phyloP scores from a whole-genome alignment of 1,139 yeast genomes.

The Suhomyces kunorum region DNA sequence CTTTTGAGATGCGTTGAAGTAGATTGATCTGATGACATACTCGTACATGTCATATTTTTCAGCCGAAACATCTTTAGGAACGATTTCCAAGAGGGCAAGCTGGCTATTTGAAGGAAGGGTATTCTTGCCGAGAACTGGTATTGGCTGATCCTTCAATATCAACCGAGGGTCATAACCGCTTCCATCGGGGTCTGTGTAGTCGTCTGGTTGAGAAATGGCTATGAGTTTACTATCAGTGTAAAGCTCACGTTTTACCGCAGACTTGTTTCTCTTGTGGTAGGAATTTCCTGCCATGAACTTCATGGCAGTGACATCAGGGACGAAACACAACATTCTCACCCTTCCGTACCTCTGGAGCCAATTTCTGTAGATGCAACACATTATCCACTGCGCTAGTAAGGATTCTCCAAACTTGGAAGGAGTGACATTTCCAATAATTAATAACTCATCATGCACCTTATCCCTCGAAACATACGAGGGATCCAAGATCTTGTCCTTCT shows the following conservation, averaged over 20 bases:
- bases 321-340: conserved; percentile 67
- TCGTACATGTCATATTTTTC: conserved; percentile 60
- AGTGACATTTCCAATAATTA: conserved; percentile 67
- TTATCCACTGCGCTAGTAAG: conserved; percentile 72
- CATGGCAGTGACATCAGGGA: conserved; percentile 58
- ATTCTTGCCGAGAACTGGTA: conserved; percentile 26
- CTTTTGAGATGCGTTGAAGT: conserved; percentile 53
- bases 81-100: conserved; percentile 56
- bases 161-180: conserved; percentile 40
- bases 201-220: conserved; percentile 42
- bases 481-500: conserved; percentile 39
- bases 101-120: conserved; percentile 29
- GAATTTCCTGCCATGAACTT: conserved; percentile 59
- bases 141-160: conserved; percentile 42
- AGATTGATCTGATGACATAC: conserved; percentile 63
- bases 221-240: conserved; percentile 54
- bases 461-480: conserved; percentile 45
- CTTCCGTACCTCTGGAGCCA: conserved; percentile 79
- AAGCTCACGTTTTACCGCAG: conserved; percentile 62
- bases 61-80: conserved; percentile 43
- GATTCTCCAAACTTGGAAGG: conserved; percentile 58
- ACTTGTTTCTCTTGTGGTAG: conserved; percentile 50
- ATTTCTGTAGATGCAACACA: conserved; percentile 65
- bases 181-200: conserved; percentile 28
- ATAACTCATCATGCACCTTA: conserved; percentile 59